Conservation (phyloP, 202 grass and related monocot genomes). For the Setaria viridis region DNA sequence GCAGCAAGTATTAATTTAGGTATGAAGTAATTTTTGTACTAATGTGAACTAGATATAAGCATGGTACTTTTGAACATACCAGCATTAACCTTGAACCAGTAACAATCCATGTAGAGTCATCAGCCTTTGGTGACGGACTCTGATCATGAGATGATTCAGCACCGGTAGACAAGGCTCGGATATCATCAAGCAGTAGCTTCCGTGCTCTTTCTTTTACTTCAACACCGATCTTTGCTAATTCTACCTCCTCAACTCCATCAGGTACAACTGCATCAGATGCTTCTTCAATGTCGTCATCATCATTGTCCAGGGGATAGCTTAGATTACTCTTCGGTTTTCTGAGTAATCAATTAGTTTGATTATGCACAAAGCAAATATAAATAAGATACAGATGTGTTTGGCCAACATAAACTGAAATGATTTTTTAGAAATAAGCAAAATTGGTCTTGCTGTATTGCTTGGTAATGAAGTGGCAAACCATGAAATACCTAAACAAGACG, state of each 20-base stretch:
- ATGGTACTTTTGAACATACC: conserved; percentile 61
- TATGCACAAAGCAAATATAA: conserved; percentile 33
- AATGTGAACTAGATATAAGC: conserved; percentile 27
- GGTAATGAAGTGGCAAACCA: not conserved
- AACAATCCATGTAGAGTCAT: conserved; percentile 72
- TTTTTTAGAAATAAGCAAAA: conserved; percentile 19
- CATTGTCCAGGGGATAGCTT: conserved; percentile 81
- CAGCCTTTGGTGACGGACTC: conserved; percentile 57
- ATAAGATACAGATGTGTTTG: conserved; percentile 27
- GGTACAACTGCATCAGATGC: conserved; percentile 93
- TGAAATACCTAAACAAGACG: not conserved
- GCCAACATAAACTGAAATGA: not conserved
- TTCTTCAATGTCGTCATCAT: conserved; percentile 69
- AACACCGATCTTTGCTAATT: conserved; percentile 86
- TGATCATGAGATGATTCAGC: conserved; percentile 60
- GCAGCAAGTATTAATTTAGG: conserved; percentile 42
- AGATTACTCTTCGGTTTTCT: conserved; percentile 77
- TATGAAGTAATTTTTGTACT: conserved; percentile 27
- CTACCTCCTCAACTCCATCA: conserved; percentile 95
- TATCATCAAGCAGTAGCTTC: conserved; percentile 93
- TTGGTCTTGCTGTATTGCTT: conserved; percentile 4
- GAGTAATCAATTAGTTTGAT: conserved; percentile 42
- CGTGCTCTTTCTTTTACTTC: conserved; percentile 82
- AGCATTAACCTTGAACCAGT: conserved; percentile 65
- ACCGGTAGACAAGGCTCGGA: conserved; percentile 60